phyloP scores from a whole-genome alignment of 2,329 filamentous ascomycete species.

The Nectriaceae sp. region DNA sequence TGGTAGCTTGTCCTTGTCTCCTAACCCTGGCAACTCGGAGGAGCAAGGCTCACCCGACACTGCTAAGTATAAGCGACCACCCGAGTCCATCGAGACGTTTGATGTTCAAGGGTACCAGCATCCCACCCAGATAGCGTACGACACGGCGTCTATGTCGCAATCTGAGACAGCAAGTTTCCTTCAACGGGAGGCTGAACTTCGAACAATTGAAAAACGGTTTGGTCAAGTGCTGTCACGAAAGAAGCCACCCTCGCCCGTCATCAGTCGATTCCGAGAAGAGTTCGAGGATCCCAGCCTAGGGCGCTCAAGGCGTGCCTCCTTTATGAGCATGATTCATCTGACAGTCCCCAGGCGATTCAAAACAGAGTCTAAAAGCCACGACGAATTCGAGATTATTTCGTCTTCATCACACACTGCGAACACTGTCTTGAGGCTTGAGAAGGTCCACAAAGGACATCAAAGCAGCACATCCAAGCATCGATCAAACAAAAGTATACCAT shows the following conservation, averaged over 20 bases:
- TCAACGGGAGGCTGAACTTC: slow-evolving; percentile 40
- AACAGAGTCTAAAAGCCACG: slow-evolving; percentile 11
- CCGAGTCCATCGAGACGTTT: not conserved
- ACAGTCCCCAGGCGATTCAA: slow-evolving; percentile 34
- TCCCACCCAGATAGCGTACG: not conserved
- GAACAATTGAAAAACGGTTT: slow-evolving; percentile 44
- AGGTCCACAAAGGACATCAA: not conserved
- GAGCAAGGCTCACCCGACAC: slow-evolving; percentile 29
- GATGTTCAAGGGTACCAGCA: not conserved
- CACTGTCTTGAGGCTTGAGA: not conserved
- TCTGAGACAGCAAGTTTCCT: slow-evolving; percentile 42
- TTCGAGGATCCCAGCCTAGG: slow-evolving; percentile 24
- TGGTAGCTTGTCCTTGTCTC: slow-evolving; percentile 17
- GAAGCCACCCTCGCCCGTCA: slow-evolving; percentile 29
- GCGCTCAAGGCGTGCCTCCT: slow-evolving; percentile 22
- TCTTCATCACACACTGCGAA: not conserved
- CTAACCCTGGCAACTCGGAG: slow-evolving; percentile 21
- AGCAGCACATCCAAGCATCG: slow-evolving; percentile 13
- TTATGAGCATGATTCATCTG: slow-evolving; percentile 39
- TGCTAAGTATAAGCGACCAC: slow-evolving; percentile 18
- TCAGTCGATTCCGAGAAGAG: slow-evolving; percentile 45
- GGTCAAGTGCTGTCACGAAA: slow-evolving; percentile 33
- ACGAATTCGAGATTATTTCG: not conserved
- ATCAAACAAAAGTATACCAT: slow-evolving; percentile 19
- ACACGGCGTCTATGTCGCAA: slow-evolving; percentile 16